Base-by-base conservation (phyloP, 169 alveolate species). In the Toxoplasma gondii region DNA sequence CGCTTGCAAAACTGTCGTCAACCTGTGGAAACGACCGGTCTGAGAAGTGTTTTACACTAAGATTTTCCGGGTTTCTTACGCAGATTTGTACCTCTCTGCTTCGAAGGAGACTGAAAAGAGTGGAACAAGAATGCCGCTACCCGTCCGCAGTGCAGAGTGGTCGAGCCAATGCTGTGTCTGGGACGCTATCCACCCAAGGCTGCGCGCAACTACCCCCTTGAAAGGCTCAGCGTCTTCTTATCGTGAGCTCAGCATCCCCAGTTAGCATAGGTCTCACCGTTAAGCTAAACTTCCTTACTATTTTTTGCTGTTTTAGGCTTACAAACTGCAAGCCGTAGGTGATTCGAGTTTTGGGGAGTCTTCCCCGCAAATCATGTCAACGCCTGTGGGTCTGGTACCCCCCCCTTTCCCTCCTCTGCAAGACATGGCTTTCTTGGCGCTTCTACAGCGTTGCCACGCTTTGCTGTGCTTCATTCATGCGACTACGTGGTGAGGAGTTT, bases 181-280 rank as follows among this genome's bases (percentile, higher is more conserved):
- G 78, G 78, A 64, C 34, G 34, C 36, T 19, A 64, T 64, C 78
- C 78, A 64, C 78, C 78, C 22, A 64, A 10, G 36, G 34, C 36
- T 64, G 78, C 78, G 78, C 78, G 69, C 69, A 9, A 64, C 78
- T 64, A 64, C 78, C 78, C 78, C 78, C 78, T 64, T 64, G 27
- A 64, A 64, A 24, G n/a, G 69, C 69, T 54, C 41, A 49, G 78
- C 78, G 78, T 64, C 78, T 64, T 64, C 78, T 64, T 31, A 29
- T 19, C 78, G 34, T 31, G 16, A 24, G 78, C 78, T 19, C 27
- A 29, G 78, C 36, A 1, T 24, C 58, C 16, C 34, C 78, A 64
- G 78, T 64, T 29, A 19, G 29, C 36, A 4, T 29, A 64, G 78
- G 0, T 29, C 34, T 29, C 78, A 64, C 36, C 29, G 5, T 1